Percentiles rank a stretch among this genome's conserved stretches.
Conservation (phyloP, 495 filamentous ascomycete genomes). For the Penicillium cataractarum region DNA sequence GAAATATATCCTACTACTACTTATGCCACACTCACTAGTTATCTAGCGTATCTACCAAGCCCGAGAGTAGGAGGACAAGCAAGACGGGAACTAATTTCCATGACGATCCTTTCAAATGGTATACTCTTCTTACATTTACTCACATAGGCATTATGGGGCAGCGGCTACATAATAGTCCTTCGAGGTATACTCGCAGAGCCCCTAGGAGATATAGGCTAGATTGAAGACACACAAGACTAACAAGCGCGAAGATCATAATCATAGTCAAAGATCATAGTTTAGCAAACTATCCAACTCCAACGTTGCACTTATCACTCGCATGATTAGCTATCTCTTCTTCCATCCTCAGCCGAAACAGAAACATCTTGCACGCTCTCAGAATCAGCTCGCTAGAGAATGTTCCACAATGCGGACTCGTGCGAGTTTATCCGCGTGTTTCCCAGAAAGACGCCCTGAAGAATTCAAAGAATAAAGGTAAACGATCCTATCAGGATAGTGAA, state of each 20-base stretch:
- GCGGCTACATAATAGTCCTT: not conserved
- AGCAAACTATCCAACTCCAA: constrained; percentile 10
- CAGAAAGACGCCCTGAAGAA: constrained; percentile 2
- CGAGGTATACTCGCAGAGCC: not conserved
- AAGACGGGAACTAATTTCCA: not conserved
- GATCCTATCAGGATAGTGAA: too few species aligned
- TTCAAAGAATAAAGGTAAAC: not conserved
- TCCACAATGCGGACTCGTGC: not conserved
- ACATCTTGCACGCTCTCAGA: too few species aligned
- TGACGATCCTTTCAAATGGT: not conserved
- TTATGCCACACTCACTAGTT: not conserved
- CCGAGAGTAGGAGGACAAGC: too few species aligned
- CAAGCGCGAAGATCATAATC: not conserved
- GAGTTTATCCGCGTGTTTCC: constrained; percentile 21
- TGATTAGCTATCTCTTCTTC: not conserved
- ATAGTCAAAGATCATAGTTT: not conserved
- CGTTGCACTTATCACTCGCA: constrained; percentile 9
- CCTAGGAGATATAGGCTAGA: not conserved
- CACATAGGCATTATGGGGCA: too few species aligned
- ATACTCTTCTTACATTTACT: too few species aligned
- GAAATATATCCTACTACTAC: not conserved
- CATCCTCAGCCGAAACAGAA: not conserved
- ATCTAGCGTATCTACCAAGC: too few species aligned
- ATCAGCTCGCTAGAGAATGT: not conserved
- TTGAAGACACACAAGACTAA: not conserved